Base-by-base conservation (phyloP, 2,329 filamentous ascomycete species). In the Chrysosporium keratinophilum region DNA sequence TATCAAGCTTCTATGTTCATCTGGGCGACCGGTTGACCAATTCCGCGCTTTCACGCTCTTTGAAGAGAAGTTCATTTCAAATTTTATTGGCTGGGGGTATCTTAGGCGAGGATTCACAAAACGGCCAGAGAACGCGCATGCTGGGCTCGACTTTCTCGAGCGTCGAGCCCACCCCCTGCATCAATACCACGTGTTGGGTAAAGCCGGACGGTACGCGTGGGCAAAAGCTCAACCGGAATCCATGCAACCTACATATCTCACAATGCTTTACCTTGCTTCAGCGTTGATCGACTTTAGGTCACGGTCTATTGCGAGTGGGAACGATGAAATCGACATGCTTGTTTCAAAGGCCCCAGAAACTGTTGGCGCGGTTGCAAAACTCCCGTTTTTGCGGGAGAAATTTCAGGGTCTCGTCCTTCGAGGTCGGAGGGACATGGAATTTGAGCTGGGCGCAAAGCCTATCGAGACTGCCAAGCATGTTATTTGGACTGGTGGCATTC, bases 11-110 rank as follows among this genome's bases (percentile, higher is more conserved):
- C 79, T 96, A 28, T 80, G 82, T 20, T 72, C 75, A 12, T 74
- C 81, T 52, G 76, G 78, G 44, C 75, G 78, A 44, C 77, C 78
- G 61, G 70, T 80, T 46, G 75, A 84, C 54, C 67, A 69, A 51
- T 20, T 69, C 11, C 58, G 65, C 17, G 89, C 89, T 37, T 95
- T 93, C 69, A 65, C 72, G 19, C 70, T 83, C 50, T 91, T 87
- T 65, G 91, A 97, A 71, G 71, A 76, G 23, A 80, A 81, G 56
- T 82, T 97, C 53, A 94, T 95, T 79, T 77, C 79, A 1, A 76
- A 79, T 34, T 95, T 89, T 79, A 78, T 79, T 10, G 88, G 88
- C 20, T 96, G 89, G 87, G 62, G 60, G 5, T 57, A 63, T 50
- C 59, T 74, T 31, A 61, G 62, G 14, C 65, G 65, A 55, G 67